These are phyloP conservation scores for Zopfia rhizophila DNA, from an alignment of 2,329 filamentous ascomycete species.

Conservation along the genomic window DNA sequence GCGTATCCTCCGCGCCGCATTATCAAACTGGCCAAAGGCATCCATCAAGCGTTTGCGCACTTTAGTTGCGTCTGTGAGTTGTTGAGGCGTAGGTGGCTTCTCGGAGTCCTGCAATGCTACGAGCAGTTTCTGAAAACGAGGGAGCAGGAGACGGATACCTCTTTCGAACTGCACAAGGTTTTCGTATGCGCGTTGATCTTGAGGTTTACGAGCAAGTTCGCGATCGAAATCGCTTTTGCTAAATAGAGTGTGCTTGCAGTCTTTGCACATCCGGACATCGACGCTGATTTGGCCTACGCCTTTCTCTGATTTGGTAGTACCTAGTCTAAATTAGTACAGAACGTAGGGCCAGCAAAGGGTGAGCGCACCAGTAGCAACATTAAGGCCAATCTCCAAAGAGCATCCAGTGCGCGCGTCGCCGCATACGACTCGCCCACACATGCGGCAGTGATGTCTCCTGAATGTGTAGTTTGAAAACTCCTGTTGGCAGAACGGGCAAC, in stretches of 20 bases:
- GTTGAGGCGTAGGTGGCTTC: conserved; percentile 71
- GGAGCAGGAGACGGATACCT: conserved; percentile 83
- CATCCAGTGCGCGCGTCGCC: conserved; percentile 86
- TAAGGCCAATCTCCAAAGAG: conserved; percentile 84
- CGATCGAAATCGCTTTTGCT: conserved; percentile 80
- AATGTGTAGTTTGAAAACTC: conserved; percentile 95
- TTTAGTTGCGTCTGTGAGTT: conserved; percentile 86
- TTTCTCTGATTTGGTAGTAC: conserved; percentile 53
- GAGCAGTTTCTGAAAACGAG: conserved; percentile 83
- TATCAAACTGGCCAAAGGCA: conserved; percentile 87
- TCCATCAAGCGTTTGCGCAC: conserved; percentile 90
- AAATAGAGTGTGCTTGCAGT: conserved; percentile 80
- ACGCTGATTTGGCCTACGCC: conserved; percentile 70
- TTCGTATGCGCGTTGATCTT: conserved; percentile 82
- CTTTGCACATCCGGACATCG: conserved; percentile 90
- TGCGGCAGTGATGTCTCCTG: conserved; percentile 90
- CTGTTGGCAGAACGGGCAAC: conserved; percentile 95
- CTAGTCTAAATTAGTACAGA: conserved; percentile 27
- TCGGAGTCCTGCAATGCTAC: conserved; percentile 77
- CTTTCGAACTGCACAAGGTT: conserved; percentile 88
- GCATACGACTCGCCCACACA: conserved; percentile 93
- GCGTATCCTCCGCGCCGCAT: conserved; percentile 81
- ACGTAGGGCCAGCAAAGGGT: conserved; percentile 2
- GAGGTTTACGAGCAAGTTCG: conserved; percentile 73
- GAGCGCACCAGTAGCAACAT: conserved; percentile 72